Evolutionary conservation across 2,329 filamentous ascomycete species (phyloP).

Genomic region (Diaporthe citri): DNA sequence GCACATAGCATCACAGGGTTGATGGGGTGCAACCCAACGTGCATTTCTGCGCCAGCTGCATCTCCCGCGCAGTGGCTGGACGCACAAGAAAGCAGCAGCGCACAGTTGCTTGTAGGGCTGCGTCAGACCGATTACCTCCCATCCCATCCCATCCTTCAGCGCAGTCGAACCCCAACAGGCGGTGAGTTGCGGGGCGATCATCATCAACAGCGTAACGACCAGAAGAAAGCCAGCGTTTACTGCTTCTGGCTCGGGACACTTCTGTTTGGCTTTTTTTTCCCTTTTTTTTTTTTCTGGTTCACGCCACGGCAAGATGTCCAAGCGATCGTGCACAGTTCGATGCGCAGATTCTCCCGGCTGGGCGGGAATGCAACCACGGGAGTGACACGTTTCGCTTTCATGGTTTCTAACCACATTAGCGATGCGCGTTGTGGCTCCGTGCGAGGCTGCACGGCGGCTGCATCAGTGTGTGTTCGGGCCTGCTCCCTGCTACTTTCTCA

Average conservation of each 20-base stretch:
- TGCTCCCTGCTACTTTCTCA: neutral
- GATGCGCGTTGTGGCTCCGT: neutral
- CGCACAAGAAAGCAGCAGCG: neutral
- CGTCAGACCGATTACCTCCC: slow-evolving; percentile 21
- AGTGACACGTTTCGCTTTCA: neutral
- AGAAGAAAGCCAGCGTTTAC: neutral
- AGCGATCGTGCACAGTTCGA: neutral
- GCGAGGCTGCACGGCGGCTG: slow-evolving; percentile 23
- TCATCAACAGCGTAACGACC: neutral
- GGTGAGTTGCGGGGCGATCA: slow-evolving; percentile 33
- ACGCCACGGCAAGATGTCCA: neutral
- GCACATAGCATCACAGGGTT: slow-evolving; percentile 13
- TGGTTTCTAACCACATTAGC: slow-evolving; percentile 5
- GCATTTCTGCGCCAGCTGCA: slow-evolving; percentile 6
- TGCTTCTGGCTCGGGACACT: neutral
- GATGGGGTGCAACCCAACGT: slow-evolving; percentile 11
- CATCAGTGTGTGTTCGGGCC: slow-evolving; percentile 5
- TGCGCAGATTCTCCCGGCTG: neutral
- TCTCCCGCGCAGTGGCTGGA: neutral
- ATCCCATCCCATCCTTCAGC: neutral
- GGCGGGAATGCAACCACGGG: neutral
- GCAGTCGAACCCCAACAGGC: slow-evolving; percentile 29
- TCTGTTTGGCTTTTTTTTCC: neutral
- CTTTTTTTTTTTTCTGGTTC: neutral
- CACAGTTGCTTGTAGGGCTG: neutral